phyloP scores from a whole-genome alignment of 805 yeast species.

The Tetrapisispora pingtungensis region DNA sequence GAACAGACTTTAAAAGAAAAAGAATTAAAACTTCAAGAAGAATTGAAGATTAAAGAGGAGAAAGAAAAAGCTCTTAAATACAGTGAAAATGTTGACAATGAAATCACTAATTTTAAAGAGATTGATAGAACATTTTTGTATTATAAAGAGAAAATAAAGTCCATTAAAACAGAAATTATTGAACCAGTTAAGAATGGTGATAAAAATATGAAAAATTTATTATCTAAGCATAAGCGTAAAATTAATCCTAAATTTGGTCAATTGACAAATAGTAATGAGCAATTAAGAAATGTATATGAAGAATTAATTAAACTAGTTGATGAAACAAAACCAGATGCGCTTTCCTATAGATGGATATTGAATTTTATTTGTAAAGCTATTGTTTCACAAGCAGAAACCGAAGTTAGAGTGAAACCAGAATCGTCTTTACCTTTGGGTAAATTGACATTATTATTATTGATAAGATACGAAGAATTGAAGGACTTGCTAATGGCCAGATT shows the following conservation, averaged over 20 bases:
- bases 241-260: slow-evolving; percentile 90
- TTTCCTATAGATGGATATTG: slow-evolving; percentile 62
- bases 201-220: slow-evolving; percentile 42
- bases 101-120: slow-evolving; percentile 20
- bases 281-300: slow-evolving; percentile 40
- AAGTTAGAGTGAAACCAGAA: slow-evolving; percentile 67
- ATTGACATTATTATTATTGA: slow-evolving; percentile 46
- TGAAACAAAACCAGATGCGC: slow-evolving; percentile 37
- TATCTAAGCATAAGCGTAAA: slow-evolving; percentile 55
- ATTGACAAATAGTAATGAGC: slow-evolving; percentile 59
- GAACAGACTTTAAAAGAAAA: slow-evolving; percentile 28
- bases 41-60: slow-evolving; percentile 2
- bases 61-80: background rate
- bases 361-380: slow-evolving; percentile 80
- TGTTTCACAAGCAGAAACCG: slow-evolving; percentile 87
- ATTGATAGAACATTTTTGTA: slow-evolving; percentile 38
- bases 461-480: slow-evolving; percentile 35
- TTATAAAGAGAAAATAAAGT: slow-evolving; percentile 42
- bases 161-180: slow-evolving; percentile 53
- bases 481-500: slow-evolving; percentile 56
- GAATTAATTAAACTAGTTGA: slow-evolving; percentile 44
- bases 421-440: slow-evolving; percentile 74
- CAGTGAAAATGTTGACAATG: slow-evolving; percentile 1
- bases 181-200: slow-evolving; percentile 41
- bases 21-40: slow-evolving; percentile 9